Evolutionary conservation across 108 stramenopile species (phyloP).

Genomic region (Cyclotella distinguenda): DNA sequence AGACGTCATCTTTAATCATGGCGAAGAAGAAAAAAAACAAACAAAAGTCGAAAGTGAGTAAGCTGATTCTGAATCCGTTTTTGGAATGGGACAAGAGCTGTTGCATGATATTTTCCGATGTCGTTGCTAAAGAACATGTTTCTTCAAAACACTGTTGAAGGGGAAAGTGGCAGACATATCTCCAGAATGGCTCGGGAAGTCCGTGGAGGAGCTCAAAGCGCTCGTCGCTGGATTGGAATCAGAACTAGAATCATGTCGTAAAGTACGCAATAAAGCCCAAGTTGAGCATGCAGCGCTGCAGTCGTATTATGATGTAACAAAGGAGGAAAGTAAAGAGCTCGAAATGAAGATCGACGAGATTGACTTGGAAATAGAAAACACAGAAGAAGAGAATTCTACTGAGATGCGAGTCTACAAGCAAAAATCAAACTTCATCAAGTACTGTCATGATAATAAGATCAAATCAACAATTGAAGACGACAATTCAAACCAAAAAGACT

Average conservation of each 20-base stretch:
- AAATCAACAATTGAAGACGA: slow-evolving; percentile 3
- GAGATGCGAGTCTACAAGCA: slow-evolving; percentile 41
- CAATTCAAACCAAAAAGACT: slow-evolving; percentile 8
- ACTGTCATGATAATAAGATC: slow-evolving; percentile 40
- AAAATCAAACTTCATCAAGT: slow-evolving; percentile 39
- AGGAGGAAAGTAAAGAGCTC: slow-evolving; percentile 31
- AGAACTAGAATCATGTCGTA: slow-evolving; percentile 15
- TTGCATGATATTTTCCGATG: no score
- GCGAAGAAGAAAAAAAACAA: no score
- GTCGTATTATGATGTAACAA: slow-evolving; percentile 32
- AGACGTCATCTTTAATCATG: no score
- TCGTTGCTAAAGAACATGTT: no score
- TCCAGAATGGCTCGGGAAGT: slow-evolving; percentile 32
- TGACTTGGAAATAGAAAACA: slow-evolving; percentile 41
- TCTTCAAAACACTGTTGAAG: no score
- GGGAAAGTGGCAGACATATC: no score
- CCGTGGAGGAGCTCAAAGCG: slow-evolving; percentile 24
- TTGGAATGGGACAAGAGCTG: no score
- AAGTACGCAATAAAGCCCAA: slow-evolving; percentile 29
- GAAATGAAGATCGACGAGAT: slow-evolving; percentile 41
- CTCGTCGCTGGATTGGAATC: slow-evolving; percentile 27
- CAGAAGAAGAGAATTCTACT: slow-evolving; percentile 34
- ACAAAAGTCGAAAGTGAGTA: no score
- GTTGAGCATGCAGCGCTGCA: slow-evolving; percentile 38
- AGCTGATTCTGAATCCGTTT: no score